phyloP scores from a whole-genome alignment of 2,329 filamentous ascomycete species.

The Chaetoscypha palmicola region DNA sequence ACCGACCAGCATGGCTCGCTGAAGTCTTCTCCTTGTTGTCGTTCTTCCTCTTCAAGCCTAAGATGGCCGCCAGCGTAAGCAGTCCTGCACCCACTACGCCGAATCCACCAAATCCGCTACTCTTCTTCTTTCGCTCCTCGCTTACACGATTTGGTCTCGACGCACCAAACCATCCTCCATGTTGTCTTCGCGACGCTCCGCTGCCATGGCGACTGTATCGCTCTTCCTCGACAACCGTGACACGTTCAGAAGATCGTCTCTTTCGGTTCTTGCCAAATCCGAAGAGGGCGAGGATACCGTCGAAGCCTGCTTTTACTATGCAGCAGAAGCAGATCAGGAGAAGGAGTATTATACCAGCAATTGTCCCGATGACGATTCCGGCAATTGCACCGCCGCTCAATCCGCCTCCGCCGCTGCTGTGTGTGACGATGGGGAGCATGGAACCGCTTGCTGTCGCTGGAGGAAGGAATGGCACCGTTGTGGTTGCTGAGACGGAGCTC shows the following conservation, averaged over 20 bases:
- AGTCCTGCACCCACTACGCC: slow-evolving; percentile 36
- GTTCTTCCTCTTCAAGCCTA: slow-evolving; percentile 28
- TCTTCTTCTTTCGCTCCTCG: slow-evolving; percentile 43
- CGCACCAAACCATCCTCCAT: slow-evolving; percentile 49
- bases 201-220: slow-evolving; percentile 48
- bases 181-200: slow-evolving; percentile 24
- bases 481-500: slow-evolving; percentile 44
- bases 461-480: slow-evolving; percentile 41
- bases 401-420: slow-evolving; percentile 23
- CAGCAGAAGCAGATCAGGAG: slow-evolving; percentile 70
- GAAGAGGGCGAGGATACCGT: slow-evolving; percentile 51
- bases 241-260: slow-evolving; percentile 39
- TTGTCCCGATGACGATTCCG: slow-evolving; percentile 69
- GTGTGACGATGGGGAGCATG: slow-evolving; percentile 18
- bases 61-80: slow-evolving; percentile 24
- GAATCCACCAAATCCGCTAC: slow-evolving; percentile 44
- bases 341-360: slow-evolving; percentile 60
- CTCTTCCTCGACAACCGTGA: slow-evolving; percentile 60
- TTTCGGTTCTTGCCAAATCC: slow-evolving; percentile 48
- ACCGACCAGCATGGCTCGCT: slow-evolving; percentile 4
- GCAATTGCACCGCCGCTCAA: slow-evolving; percentile 70
- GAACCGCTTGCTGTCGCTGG: slow-evolving; percentile 46
- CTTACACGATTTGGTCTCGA: slow-evolving; percentile 40
- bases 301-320: slow-evolving; percentile 56
- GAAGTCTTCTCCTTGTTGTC: slow-evolving; percentile 19